A percentile compares a stretch with the other conserved stretches of the same genome.
Evolutionary conservation across 2,329 filamentous ascomycete species (phyloP).

Genomic region (Fusarium papillatum): DNA sequence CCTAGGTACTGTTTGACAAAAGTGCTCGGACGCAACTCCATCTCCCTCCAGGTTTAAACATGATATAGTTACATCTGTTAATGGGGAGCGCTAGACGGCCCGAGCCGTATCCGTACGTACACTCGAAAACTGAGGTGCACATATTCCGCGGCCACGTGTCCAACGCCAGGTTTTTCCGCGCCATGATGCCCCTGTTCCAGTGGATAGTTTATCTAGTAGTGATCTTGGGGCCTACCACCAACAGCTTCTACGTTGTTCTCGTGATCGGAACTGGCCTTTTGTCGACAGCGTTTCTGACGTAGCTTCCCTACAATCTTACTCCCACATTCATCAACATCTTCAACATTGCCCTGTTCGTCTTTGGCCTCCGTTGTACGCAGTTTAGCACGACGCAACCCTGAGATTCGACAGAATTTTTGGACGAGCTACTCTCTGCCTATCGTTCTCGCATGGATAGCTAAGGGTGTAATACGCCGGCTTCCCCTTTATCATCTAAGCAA

Average conservation of each 20-base stretch:
- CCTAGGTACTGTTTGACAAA: no score
- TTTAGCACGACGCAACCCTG: background rate
- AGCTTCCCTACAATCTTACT: constrained; percentile 5
- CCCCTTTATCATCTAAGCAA: constrained; percentile 1
- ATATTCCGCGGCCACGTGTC: background rate
- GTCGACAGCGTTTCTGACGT: background rate
- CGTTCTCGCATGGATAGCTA: no score
- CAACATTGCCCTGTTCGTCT: background rate
- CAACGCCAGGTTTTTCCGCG: background rate
- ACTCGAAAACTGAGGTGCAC: background rate
- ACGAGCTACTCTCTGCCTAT: no score
- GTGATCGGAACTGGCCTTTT: background rate
- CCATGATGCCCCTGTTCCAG: background rate
- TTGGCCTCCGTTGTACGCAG: background rate
- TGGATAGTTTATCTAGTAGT: constrained; percentile 1
- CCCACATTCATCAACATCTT: background rate
- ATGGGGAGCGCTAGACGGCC: background rate
- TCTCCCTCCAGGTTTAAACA: no score
- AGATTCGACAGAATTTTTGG: no score
- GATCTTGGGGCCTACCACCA: background rate
- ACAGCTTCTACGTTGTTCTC: constrained; percentile 3
- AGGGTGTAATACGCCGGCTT: background rate
- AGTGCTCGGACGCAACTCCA: no score
- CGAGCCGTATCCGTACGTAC: constrained; percentile 2
- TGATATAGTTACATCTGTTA: background rate